A percentile compares a stretch with the other conserved stretches of the same genome.
These are phyloP conservation scores for Cadophora sp. DNA, from an alignment of 2,329 filamentous ascomycete genomes.

Conservation along the genomic window DNA sequence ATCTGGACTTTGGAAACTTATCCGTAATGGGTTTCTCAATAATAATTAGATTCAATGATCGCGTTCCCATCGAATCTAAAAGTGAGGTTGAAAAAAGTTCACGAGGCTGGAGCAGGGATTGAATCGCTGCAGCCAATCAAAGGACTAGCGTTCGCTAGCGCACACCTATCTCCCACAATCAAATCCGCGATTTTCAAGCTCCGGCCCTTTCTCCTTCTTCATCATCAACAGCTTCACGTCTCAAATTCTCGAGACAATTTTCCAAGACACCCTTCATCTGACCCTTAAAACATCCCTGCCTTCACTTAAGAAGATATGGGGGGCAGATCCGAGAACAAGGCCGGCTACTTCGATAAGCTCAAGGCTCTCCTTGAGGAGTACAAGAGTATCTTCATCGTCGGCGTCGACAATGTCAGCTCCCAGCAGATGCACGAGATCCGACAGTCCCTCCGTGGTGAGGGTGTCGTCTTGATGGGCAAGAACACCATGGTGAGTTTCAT, in stretches of 20 bases:
- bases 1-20: too few relatives aligned
- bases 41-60: neutral
- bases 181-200: constrained; percentile 15
- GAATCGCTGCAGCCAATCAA: neutral
- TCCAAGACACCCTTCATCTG: constrained; percentile 47
- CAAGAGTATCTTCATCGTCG: constrained; percentile 97
- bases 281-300: constrained; percentile 97
- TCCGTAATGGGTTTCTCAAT: neutral
- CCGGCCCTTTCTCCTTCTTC: constrained; percentile 4
- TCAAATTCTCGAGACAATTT: constrained; percentile 34
- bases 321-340: constrained; percentile 95
- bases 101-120: neutral
- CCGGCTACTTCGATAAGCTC: constrained; percentile 99
- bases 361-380: constrained; percentile 96
- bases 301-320: constrained; percentile 99
- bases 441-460: constrained; percentile 85
- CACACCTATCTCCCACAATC: constrained; percentile 10
- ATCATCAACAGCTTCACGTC: constrained; percentile 22
- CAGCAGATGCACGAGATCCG: constrained; percentile 99
- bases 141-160: neutral
- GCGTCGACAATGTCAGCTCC: constrained; percentile 98
- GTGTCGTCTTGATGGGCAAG: constrained; percentile 99
- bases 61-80: neutral
- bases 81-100: constrained; percentile 22
- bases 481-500: constrained; percentile 89